Conservation (phyloP, 306 rosid species). For the Medicago lupulina region DNA sequence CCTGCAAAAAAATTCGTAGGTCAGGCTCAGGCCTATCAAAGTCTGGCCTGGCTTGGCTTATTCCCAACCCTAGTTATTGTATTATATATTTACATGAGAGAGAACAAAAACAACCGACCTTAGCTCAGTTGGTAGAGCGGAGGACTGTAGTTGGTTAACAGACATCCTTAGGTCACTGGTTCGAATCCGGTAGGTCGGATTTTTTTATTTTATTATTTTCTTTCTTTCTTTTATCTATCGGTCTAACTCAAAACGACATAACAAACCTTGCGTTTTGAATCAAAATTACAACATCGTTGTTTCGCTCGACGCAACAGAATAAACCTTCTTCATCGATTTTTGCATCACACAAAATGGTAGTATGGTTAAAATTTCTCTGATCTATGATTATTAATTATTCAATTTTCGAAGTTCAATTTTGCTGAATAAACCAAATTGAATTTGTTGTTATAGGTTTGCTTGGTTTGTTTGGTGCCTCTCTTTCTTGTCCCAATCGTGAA, state of each 20-base stretch:
- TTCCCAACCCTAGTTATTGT: no score
- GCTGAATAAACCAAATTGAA: not conserved
- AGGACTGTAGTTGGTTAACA: constrained; percentile 60
- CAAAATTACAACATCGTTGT: not conserved
- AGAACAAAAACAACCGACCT: no score
- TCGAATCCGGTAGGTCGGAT: constrained; percentile 80
- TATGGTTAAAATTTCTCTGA: not conserved
- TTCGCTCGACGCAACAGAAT: not conserved
- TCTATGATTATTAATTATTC: not conserved
- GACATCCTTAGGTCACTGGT: constrained; percentile 75
- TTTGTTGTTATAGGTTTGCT: constrained; percentile 41
- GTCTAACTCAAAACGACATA: not conserved
- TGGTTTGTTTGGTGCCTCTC: constrained; percentile 52
- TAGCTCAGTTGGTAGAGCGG: constrained; percentile 86
- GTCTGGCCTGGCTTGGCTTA: no score
- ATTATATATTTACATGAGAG: no score
- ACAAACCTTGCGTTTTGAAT: not conserved
- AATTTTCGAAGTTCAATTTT: not conserved
- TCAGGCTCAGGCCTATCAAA: no score
- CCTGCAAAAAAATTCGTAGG: no score
- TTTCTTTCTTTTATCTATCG: not conserved
- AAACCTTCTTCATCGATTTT: not conserved
- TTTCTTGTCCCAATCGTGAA: constrained; percentile 52
- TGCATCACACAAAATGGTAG: constrained; percentile 38
- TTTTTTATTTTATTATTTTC: not conserved